These are phyloP conservation scores for Tricholoma hemisulphureum DNA, from an alignment of 768 basidiomycete species.

Conservation along the genomic window DNA sequence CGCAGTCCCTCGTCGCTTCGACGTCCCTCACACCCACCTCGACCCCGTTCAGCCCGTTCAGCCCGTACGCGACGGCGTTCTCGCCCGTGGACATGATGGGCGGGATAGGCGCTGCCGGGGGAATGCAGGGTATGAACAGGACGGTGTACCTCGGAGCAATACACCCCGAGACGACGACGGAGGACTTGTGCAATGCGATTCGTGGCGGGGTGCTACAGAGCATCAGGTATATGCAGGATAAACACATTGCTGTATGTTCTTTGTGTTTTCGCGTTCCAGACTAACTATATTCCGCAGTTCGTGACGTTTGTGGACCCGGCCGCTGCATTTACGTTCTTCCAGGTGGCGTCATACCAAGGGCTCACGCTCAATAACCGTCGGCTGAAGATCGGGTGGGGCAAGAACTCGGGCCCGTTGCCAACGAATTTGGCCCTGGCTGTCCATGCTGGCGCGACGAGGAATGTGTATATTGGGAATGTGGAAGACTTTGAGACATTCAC, in stretches of 20 bases:
- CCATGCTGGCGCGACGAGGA: constrained; percentile 90
- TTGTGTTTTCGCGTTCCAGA: background rate
- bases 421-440: constrained; percentile 86
- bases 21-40: constrained; percentile 30
- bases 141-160: constrained; percentile 97
- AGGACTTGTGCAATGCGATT: constrained; percentile 95
- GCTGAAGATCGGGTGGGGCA: constrained; percentile 98
- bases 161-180: constrained; percentile 91
- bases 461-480: constrained; percentile 94
- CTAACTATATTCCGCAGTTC: constrained; percentile 51
- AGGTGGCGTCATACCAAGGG: constrained; percentile 86
- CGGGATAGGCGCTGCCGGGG: constrained; percentile 25
- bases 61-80: constrained; percentile 50
- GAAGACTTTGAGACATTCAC: constrained; percentile 93
- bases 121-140: constrained; percentile 67
- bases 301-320: constrained; percentile 95
- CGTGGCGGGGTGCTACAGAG: constrained; percentile 96
- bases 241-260: constrained; percentile 85
- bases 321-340: constrained; percentile 91
- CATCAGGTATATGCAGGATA: constrained; percentile 93
- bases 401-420: constrained; percentile 85
- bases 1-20: constrained; percentile 67
- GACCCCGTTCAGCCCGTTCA: constrained; percentile 43
- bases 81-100: constrained; percentile 45
- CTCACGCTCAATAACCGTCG: constrained; percentile 90